Evolutionary conservation across 2,329 filamentous ascomycete species (phyloP), one percentile per base, ranked within the genome.

Genomic region (Zymoseptoria crescenta): DNA sequence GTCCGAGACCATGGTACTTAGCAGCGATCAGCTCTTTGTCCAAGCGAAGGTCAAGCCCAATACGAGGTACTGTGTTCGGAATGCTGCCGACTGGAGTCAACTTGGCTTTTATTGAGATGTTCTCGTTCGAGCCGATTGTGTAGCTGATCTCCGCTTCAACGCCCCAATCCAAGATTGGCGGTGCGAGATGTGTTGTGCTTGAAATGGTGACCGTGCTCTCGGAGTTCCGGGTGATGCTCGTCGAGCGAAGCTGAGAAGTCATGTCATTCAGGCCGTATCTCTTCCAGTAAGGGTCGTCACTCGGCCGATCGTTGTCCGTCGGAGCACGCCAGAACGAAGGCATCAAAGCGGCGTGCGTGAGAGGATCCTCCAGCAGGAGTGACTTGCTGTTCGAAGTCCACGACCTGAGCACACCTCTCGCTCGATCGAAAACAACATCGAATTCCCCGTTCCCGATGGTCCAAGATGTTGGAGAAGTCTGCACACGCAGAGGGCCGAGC

Each of bases 1-100:
- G 83, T 0, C 87, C 85, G 5, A 80, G 79, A 8, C 85, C 85
- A 59, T 81, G 80, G 82, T 86, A 89, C 6, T 74, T 71, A 2
- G 81, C 80, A 1, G 70, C 64, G 54, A 80, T 74, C 20, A 84
- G 76, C 0, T 69, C 56, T 50, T 75, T 71, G 10, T 76, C 74
- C 0, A 86, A 72, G 41, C 77, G 75, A 7, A 87, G 67, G 57
- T 83, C 77, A 2, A 88, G 74, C 0, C 86, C 86, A 28, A 86
- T 76, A 6, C 86, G 78, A 0, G 86, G 84, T 0, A 88, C 70
- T 52, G 81, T 80, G 3, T 73, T 71, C 0, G 84, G 83, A 2
- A 75, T 72, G 8, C 77, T 75, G 1, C 58, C 58, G 9, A 45
- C 51, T 16, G 58, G 58, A 9, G 20, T 55, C n/a, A 60, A 30